phyloP scores from a whole-genome alignment of 2,329 filamentous ascomycete species.

The Ascochyta pisi region DNA sequence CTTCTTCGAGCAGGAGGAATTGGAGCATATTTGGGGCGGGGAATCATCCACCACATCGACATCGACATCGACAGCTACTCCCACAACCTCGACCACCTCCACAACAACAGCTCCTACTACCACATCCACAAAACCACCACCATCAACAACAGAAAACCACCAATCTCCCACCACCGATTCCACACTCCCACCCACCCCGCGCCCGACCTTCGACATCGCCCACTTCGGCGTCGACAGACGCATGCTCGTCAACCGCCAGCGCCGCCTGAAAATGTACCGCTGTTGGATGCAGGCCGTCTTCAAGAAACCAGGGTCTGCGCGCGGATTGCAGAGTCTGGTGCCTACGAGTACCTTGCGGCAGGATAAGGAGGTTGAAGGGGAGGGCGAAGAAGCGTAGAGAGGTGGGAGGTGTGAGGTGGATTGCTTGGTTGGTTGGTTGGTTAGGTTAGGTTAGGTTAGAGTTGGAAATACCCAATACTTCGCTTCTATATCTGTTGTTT shows the following conservation, averaged over 20 bases:
- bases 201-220: conserved; percentile 67
- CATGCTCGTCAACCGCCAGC: conserved; percentile 88
- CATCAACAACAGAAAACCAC: background rate
- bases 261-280: conserved; percentile 95
- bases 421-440: background rate
- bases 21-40: conserved; percentile 78
- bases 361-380: conserved; percentile 25
- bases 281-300: conserved; percentile 94
- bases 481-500: too few species aligned
- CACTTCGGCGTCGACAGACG: conserved; percentile 86
- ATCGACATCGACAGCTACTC: conserved; percentile 1
- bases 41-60: background rate
- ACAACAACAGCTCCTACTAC: background rate
- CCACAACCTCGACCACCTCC: background rate
- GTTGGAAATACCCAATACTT: too few species aligned
- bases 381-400: conserved; percentile 3
- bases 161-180: too few species aligned
- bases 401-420: background rate
- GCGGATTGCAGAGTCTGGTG: conserved; percentile 37
- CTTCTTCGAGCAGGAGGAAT: conserved; percentile 90
- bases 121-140: background rate
- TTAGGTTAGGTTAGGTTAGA: too few species aligned
- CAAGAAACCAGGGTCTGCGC: conserved; percentile 60
- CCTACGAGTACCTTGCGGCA: conserved; percentile 45
- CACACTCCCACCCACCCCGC: background rate